Conservation (phyloP, 148 eudicot genomes). For the Rhododendron molle region DNA sequence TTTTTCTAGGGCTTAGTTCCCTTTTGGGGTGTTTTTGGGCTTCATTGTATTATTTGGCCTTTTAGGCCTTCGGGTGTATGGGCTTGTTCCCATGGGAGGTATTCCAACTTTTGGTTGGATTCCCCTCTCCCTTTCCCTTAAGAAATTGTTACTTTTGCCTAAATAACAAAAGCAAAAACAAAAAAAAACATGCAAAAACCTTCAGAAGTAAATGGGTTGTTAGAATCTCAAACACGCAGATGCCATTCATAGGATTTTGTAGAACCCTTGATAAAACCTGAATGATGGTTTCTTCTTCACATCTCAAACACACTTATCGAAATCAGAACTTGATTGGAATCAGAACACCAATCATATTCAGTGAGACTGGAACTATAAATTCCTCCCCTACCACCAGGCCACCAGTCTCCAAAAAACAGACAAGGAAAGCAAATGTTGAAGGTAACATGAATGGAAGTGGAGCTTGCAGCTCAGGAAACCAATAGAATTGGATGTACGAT, state of each 20-base stretch:
- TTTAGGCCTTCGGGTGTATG: too few species aligned
- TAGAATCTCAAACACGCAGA: background rate
- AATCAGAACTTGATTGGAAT: background rate
- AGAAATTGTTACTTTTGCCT: too few species aligned
- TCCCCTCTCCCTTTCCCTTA: too few species aligned
- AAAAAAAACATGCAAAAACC: background rate
- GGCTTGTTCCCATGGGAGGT: too few species aligned
- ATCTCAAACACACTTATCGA: constrained; percentile 6
- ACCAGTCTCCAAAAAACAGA: background rate
- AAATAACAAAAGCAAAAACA: too few species aligned
- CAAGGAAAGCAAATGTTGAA: background rate
- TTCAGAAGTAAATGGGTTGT: background rate
- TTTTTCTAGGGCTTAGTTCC: too few species aligned
- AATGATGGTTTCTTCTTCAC: background rate
- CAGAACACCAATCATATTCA: background rate
- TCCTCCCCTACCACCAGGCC: background rate
- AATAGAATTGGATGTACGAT: background rate
- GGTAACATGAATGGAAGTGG: background rate
- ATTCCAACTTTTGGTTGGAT: too few species aligned
- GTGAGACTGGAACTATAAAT: background rate
- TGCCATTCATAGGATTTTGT: background rate
- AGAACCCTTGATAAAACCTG: background rate
- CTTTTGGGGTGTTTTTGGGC: too few species aligned
- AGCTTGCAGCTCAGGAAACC: background rate
- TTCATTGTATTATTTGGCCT: too few species aligned